Evolutionary conservation across 345 rosid genomes (phyloP), one percentile per base, ranked within the genome.

Genomic region (Aquilaria malaccensis): DNA sequence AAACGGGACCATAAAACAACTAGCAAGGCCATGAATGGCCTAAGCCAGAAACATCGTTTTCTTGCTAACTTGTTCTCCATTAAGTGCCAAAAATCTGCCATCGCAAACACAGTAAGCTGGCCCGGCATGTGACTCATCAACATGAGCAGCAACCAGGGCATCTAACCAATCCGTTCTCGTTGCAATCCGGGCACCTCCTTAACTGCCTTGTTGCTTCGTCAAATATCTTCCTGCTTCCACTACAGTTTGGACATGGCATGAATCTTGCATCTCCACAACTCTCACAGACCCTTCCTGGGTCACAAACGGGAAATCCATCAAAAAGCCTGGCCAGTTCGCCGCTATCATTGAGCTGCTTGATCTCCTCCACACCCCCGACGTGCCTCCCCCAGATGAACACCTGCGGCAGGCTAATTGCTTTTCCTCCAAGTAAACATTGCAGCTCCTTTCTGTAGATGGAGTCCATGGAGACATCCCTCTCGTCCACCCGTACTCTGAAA

Each of bases 401-500:
- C 65, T 81, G 86, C 1, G 97, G 99, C 67, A 85, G 77, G 61
- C 71, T 63, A 67, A 80, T 65, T 11, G 72, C 54, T 66, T 74
- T 78, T 52, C 80, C 79, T 1, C 60, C 77, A 7, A 85, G 64
- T 68, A 64, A 0, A 9, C 29, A 50, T 52, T 83, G 83, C 62
- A 93, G 64, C 69, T 89, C 98, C 53, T 79, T 85, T 59, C 81
- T 85, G 70, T 79, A 89, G 15, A 71, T 74, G 0, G 85, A 85
- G 72, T 93, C 96, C 97, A 93, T 85, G 0, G 97, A 93, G 47
- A 93, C 82, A 70, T 93, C 98, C 22, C 94, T 68, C 48, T 87
- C 97, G 50, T 89, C 97, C 1, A 89, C 77, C 0, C 65, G 64
- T 2, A 85, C 88, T 52, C 91, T 80, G 59, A 80, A 70, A 14